Conservation (phyloP, 2,329 filamentous ascomycete species). For the Orbilia oligospora region DNA sequence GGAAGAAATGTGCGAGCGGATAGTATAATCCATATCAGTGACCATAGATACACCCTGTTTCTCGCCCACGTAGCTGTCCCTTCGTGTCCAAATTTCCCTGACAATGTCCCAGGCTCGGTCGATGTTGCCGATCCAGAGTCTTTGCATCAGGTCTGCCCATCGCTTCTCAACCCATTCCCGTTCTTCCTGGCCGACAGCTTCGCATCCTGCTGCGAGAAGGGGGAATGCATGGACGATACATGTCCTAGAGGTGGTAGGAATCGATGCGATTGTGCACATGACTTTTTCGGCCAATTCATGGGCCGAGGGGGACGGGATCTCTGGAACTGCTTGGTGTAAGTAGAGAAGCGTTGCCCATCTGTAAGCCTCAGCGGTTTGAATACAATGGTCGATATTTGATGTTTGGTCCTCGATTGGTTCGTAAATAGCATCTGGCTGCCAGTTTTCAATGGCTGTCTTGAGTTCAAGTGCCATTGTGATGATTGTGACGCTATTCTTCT, state of each 20-base stretch:
- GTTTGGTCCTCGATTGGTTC: slow-evolving; percentile 75
- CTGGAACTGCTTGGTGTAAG: slow-evolving; percentile 77
- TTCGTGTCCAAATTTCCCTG: slow-evolving; percentile 76
- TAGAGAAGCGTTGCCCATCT: slow-evolving; percentile 77
- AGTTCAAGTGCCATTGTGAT: slow-evolving; percentile 75
- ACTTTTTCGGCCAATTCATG: slow-evolving; percentile 75
- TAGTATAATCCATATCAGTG: slow-evolving; percentile 67
- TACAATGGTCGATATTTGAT: slow-evolving; percentile 74
- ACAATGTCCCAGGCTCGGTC: slow-evolving; percentile 77
- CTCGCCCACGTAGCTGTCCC: slow-evolving; percentile 69
- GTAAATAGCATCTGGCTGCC: slow-evolving; percentile 74
- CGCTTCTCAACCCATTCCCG: slow-evolving; percentile 76
- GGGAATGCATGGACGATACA: slow-evolving; percentile 80
- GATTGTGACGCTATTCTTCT: slow-evolving; percentile 72
- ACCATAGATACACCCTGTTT: slow-evolving; percentile 64
- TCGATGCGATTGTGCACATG: slow-evolving; percentile 75
- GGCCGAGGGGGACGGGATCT: slow-evolving; percentile 74
- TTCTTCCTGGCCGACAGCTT: slow-evolving; percentile 74
- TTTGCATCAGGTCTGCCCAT: slow-evolving; percentile 74
- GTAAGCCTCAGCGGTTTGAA: slow-evolving; percentile 77
- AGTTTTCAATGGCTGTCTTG: slow-evolving; percentile 74
- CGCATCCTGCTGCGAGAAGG: slow-evolving; percentile 77
- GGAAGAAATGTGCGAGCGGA: slow-evolving; percentile 62
- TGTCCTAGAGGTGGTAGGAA: slow-evolving; percentile 75
- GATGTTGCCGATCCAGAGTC: slow-evolving; percentile 78